Conservation (phyloP, 2,329 filamentous ascomycete genomes). For the Pestalotiopsis sp. region DNA sequence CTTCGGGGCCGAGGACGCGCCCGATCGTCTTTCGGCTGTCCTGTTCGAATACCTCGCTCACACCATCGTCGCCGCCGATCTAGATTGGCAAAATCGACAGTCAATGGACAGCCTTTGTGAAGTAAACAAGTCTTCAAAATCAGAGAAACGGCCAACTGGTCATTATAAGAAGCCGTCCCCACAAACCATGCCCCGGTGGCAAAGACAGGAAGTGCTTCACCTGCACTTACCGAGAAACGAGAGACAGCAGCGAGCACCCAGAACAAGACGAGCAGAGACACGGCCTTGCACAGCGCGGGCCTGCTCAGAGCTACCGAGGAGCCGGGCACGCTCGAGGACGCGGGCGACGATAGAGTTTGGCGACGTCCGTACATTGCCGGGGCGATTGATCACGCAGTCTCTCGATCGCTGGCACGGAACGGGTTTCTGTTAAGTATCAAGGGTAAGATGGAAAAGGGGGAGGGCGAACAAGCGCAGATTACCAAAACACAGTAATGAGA, state of each 20-base stretch:
- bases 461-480: not conserved
- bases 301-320: not conserved
- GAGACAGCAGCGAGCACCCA: not conserved
- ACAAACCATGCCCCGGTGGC: too few species aligned
- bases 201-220: too few species aligned
- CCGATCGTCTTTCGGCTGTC: not conserved
- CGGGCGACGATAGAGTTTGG: too few species aligned
- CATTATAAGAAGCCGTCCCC: too few species aligned
- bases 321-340: not conserved
- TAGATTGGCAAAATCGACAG: not conserved
- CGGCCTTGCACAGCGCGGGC: not conserved
- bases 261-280: constrained; percentile 1
- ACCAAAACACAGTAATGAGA: not conserved
- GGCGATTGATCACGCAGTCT: too few species aligned
- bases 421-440: too few species aligned
- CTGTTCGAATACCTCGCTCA: not conserved
- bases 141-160: too few species aligned
- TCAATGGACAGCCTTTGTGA: not conserved
- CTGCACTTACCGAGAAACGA: not conserved
- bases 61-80: not conserved
- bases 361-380: too few species aligned
- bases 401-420: too few species aligned
- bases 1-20: not conserved
- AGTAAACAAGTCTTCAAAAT: too few species aligned
- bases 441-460: not conserved